A percentile compares a stretch with the other conserved stretches of the same genome.
phyloP scores from a whole-genome alignment of 2,329 filamentous ascomycete species.

The Grosmannia penicillata region DNA sequence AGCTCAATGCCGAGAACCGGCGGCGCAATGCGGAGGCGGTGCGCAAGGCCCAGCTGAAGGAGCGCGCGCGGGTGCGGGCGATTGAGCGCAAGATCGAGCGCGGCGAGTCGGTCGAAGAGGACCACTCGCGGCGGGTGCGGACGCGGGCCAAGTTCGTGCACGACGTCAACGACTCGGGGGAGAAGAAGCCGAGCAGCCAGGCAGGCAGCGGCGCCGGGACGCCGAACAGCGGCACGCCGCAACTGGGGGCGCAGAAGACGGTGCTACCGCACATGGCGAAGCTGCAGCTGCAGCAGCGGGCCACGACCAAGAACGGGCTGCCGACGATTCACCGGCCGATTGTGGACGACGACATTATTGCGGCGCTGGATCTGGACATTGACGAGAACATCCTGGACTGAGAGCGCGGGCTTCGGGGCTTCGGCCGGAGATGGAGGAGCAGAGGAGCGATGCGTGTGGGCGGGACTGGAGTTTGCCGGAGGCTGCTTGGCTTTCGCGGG shows the following conservation, averaged over 20 bases:
- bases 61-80: constrained; percentile 49
- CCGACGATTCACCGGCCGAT: constrained; percentile 63
- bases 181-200: constrained; percentile 26
- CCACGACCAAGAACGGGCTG: constrained; percentile 41
- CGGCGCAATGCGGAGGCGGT: constrained; percentile 75
- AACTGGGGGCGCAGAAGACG: constrained; percentile 25
- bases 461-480: no score
- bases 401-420: no score
- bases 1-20: constrained; percentile 74
- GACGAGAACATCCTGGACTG: constrained; percentile 62
- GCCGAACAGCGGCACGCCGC: constrained; percentile 35
- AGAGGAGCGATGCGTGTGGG: neutral
- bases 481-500: no score
- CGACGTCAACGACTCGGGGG: constrained; percentile 36
- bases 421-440: neutral
- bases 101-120: constrained; percentile 45
- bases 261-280: constrained; percentile 39
- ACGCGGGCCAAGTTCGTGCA: constrained; percentile 55
- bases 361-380: constrained; percentile 74
- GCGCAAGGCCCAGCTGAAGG: constrained; percentile 77
- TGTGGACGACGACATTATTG: constrained; percentile 88
- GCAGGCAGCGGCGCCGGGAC: constrained; percentile 30
- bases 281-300: constrained; percentile 32
- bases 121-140: constrained; percentile 46
- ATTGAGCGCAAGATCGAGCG: constrained; percentile 46